Evolutionary conservation across 2,329 filamentous ascomycete species (phyloP).

Genomic region (Fusarium begoniae): DNA sequence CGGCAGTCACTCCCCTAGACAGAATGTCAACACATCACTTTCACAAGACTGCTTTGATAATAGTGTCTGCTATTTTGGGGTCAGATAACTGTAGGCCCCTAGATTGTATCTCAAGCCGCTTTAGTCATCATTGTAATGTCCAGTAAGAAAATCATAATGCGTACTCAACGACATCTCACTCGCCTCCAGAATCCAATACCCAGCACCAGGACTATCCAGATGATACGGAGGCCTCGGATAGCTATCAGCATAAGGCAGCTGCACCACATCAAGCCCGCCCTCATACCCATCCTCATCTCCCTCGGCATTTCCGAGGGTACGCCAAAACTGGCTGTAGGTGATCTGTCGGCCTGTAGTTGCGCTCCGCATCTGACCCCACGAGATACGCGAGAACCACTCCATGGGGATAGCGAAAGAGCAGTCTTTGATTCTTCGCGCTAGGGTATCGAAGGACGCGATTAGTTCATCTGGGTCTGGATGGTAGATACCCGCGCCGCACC

Average conservation of each 20-base stretch:
- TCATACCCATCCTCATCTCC: background rate
- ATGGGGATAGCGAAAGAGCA: background rate
- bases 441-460: background rate
- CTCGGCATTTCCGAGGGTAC: background rate
- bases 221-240: constrained; percentile 2
- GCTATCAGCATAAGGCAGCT: background rate
- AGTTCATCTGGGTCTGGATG: background rate
- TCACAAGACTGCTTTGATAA: no score
- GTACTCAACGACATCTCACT: background rate
- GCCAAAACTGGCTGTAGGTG: constrained; percentile 2
- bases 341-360: background rate
- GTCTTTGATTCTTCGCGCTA: background rate
- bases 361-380: background rate
- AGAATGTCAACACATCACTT: background rate
- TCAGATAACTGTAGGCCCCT: background rate
- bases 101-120: background rate
- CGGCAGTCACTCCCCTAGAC: no score
- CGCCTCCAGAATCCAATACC: constrained; percentile 10
- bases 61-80: accelerated
- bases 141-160: background rate
- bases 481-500: accelerated
- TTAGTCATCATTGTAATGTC: background rate
- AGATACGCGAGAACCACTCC: background rate
- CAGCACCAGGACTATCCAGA: background rate
- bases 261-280: background rate